These are phyloP conservation scores for Solanum ossicruentum DNA, from an alignment of 257 asterid species.

Conservation along the genomic window DNA sequence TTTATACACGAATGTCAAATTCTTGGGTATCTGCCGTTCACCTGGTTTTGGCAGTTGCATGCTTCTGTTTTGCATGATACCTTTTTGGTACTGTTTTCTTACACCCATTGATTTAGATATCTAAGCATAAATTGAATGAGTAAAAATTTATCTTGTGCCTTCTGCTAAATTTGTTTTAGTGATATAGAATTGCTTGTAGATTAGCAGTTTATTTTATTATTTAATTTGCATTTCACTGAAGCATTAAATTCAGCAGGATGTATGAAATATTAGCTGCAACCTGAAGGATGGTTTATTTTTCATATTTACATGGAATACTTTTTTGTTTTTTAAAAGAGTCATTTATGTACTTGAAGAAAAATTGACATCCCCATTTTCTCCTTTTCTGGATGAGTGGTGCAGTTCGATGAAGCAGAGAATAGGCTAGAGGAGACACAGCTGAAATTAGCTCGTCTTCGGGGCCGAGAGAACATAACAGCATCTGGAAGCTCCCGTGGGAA, in stretches of 20 bases:
- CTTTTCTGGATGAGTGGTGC: background rate
- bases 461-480: constrained; percentile 1
- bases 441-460: constrained; percentile 24
- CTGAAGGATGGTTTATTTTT: background rate
- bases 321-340: background rate
- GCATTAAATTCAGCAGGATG: background rate
- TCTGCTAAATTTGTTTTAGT: background rate
- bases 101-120: background rate
- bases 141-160: background rate
- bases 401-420: constrained; percentile 28
- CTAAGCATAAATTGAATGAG: background rate
- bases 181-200: background rate
- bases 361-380: background rate
- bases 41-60: background rate
- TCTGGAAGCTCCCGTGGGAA: constrained; percentile 3
- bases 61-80: background rate
- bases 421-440: constrained; percentile 19
- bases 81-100: background rate
- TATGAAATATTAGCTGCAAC: background rate
- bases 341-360: background rate
- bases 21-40: background rate
- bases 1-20: background rate
- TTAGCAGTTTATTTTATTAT: background rate
- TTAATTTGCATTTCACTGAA: background rate
- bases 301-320: background rate